Evolutionary conservation across 192 early-diverging fungal genomes (phyloP), one percentile per base, ranked within the genome.

Genomic region (Coemansia sp.): DNA sequence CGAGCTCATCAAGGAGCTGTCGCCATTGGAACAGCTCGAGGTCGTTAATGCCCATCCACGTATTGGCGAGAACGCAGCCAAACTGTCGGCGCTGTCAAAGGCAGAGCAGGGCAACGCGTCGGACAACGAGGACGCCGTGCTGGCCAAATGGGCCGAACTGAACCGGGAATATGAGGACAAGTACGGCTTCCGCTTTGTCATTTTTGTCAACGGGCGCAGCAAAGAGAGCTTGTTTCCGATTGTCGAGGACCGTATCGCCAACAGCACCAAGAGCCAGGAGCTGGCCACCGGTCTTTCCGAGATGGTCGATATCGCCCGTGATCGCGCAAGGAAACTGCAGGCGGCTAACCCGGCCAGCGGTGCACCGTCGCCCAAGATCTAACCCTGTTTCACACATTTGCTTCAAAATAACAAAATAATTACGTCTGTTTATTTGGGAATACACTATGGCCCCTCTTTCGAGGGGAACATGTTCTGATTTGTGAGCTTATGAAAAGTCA

Each of bases 11-110:
- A 62, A 76, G 41, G 68, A 84, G 24, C 74, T 92, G 45, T 85
- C 78, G 37, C 58, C 83, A 0, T 69, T 83, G 35, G 90, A 93
- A 71, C 85, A 90, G 65, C 71, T 93, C 26, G 86, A 85, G 18
- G 85, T 96, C 11, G 87, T 96, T 65, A 94, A 94, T 71, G 93
- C 93, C 2, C 94, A 96, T 67, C 92, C 94, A 22, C 85, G 92
- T 20, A 92, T 96, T 63, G 94, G 94, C 59, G 90, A 88, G 43
- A 84, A 74, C 57, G 85, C 86, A 26, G 74, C 66, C 18, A 87
- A 86, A 32, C 82, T 93, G 32, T 93, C 91, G 6, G 86, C 86
- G 12, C 65, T 90, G 59, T 91, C 89, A 13, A 68, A 86, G 47
- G 85, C 85, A 49, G 91, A 93, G 62, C 91, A 93, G 72, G 76